Percentiles rank a stretch among this genome's conserved stretches.
Conservation (phyloP, 1,284 basidiomycete species). For the Ganoderma sinense region DNA sequence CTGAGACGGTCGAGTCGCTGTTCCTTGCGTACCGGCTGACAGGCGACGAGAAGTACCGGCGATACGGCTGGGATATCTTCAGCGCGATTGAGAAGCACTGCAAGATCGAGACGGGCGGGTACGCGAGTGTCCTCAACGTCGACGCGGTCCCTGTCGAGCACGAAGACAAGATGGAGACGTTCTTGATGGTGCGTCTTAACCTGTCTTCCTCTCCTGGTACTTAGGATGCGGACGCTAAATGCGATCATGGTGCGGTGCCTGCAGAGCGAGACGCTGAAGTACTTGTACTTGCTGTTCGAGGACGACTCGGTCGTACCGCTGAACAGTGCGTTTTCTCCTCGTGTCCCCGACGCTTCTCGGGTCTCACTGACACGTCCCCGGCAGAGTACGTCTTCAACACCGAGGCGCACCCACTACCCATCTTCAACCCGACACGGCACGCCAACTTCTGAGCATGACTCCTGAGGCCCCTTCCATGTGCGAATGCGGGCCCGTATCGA, state of each 20-base stretch:
- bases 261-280: constrained; percentile 93
- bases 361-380: neutral
- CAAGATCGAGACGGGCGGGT: constrained; percentile 79
- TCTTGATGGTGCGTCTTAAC: constrained; percentile 73
- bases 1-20: constrained; percentile 94
- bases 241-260: neutral
- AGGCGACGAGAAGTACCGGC: constrained; percentile 83
- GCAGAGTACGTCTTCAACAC: constrained; percentile 95
- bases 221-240: neutral
- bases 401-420: constrained; percentile 80
- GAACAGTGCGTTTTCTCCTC: constrained; percentile 59
- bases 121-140: constrained; percentile 87
- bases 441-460: constrained; percentile 52
- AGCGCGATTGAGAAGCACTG: constrained; percentile 89
- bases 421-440: constrained; percentile 60
- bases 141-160: constrained; percentile 71
- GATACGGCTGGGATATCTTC: constrained; percentile 92
- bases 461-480: neutral
- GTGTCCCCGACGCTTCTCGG: neutral
- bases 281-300: constrained; percentile 90
- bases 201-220: neutral
- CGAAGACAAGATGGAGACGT: constrained; percentile 96
- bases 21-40: constrained; percentile 90
- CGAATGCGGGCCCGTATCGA: neutral
- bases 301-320: constrained; percentile 78